A percentile compares a stretch with the other conserved stretches of the same genome.
Conservation (phyloP, 805 yeast genomes). For the Suhomyces prunicola region DNA sequence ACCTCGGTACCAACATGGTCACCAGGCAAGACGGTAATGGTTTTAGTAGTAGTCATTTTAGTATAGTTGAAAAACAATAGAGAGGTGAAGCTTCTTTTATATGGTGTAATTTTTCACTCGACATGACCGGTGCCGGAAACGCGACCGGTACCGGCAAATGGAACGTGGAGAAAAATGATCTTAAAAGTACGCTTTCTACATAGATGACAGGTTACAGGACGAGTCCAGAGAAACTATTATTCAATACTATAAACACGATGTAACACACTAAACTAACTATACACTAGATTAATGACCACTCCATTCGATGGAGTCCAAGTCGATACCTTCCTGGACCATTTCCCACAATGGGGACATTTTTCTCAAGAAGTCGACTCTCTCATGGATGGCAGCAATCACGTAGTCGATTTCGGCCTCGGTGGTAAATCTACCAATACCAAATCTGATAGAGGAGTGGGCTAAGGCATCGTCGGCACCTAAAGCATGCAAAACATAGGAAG, state of each 20-base stretch:
- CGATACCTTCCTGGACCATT: slow-evolving; percentile 98
- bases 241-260: background rate
- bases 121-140: background rate
- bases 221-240: background rate
- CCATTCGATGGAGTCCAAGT: slow-evolving; percentile 92
- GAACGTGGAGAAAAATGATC: background rate
- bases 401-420: slow-evolving; percentile 95
- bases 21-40: slow-evolving; percentile 87
- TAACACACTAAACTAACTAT: background rate
- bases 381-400: slow-evolving; percentile 82
- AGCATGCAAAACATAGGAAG: slow-evolving; percentile 94
- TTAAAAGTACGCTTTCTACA: too few relatives aligned
- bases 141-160: background rate
- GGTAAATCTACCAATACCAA: slow-evolving; percentile 95
- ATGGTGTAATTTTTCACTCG: background rate
- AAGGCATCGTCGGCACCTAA: slow-evolving; percentile 97
- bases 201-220: too few relatives aligned
- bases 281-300: slow-evolving; percentile 70
- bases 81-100: background rate
- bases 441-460: slow-evolving; percentile 97
- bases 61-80: background rate
- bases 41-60: slow-evolving; percentile 42
- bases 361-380: slow-evolving; percentile 87
- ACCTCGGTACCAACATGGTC: slow-evolving; percentile 96
- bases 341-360: slow-evolving; percentile 97